These are phyloP conservation scores for Naganishia sp. DNA, from an alignment of 1,284 basidiomycete genomes.

Conservation along the genomic window DNA sequence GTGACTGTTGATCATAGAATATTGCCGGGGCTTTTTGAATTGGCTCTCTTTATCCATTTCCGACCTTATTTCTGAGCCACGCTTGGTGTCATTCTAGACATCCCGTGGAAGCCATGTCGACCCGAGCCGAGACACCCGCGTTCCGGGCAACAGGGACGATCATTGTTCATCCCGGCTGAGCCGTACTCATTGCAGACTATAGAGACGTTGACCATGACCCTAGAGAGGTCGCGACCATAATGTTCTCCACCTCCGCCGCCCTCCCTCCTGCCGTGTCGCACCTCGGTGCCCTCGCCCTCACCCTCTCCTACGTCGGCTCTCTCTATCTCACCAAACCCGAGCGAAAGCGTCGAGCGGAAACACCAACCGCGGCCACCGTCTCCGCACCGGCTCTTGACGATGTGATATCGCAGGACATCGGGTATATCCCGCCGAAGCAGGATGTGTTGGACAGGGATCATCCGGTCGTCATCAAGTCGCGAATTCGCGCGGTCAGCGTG, in stretches of 20 bases:
- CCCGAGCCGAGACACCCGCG: too few species aligned
- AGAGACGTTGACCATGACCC: too few species aligned
- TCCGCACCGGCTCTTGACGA: slow-evolving; percentile 28
- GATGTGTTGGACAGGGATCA: slow-evolving; percentile 48
- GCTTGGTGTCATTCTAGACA: too few species aligned
- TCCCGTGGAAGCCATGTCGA: too few species aligned
- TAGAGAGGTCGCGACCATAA: background rate
- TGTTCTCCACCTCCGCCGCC: background rate
- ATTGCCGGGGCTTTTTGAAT: too few species aligned
- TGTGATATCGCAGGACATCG: slow-evolving; percentile 24
- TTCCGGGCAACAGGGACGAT: too few species aligned
- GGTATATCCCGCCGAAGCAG: slow-evolving; percentile 21
- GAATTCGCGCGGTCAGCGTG: slow-evolving; percentile 48
- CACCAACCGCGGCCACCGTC: slow-evolving; percentile 34
- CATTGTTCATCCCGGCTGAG: too few species aligned
- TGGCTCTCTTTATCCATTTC: too few species aligned
- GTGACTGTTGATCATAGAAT: too few species aligned
- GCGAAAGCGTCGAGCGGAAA: slow-evolving; percentile 1
- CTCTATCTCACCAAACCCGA: slow-evolving; percentile 53
- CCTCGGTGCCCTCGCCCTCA: slow-evolving; percentile 48
- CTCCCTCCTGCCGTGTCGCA: slow-evolving; percentile 38
- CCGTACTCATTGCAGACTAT: too few species aligned
- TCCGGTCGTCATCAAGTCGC: slow-evolving; percentile 47
- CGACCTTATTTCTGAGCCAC: too few species aligned
- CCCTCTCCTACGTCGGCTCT: slow-evolving; percentile 55